Evolutionary conservation across 2,329 filamentous ascomycete genomes (phyloP).

Genomic region (Beauveria varroae): DNA sequence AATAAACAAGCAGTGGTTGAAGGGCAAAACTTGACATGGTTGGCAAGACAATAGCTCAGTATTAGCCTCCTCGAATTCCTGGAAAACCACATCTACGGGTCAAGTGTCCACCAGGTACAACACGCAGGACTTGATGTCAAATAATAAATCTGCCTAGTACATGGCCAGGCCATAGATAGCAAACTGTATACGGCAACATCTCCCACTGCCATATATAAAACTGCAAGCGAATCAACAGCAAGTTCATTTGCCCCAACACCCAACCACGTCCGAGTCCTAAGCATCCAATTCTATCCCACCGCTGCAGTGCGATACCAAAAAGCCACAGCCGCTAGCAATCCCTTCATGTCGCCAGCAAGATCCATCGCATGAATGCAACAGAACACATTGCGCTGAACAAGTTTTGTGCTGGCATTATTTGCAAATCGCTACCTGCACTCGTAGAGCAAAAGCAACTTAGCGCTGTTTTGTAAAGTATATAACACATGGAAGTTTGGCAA

Average conservation of each 20-base stretch:
- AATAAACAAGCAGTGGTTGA: too few relatives aligned
- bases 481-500: conserved; percentile 3
- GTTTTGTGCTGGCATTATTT: conserved; percentile 1
- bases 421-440: background rate
- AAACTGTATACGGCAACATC: background rate
- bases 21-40: too few relatives aligned
- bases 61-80: too few relatives aligned
- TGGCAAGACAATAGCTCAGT: background rate
- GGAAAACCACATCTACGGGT: background rate
- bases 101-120: background rate
- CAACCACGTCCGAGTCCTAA: background rate
- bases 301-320: background rate
- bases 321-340: background rate
- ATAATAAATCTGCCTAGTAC: background rate
- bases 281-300: background rate
- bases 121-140: too few relatives aligned
- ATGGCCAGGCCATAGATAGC: background rate
- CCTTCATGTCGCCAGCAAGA: background rate
- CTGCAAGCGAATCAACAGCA: conserved; percentile 1
- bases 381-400: background rate
- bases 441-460: conserved; percentile 1
- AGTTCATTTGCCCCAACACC: background rate
- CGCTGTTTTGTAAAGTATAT: conserved; percentile 6
- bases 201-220: background rate
- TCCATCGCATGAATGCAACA: background rate